phyloP scores from a whole-genome alignment of 257 asterid species.

The Parsonsia alboflavescens region DNA sequence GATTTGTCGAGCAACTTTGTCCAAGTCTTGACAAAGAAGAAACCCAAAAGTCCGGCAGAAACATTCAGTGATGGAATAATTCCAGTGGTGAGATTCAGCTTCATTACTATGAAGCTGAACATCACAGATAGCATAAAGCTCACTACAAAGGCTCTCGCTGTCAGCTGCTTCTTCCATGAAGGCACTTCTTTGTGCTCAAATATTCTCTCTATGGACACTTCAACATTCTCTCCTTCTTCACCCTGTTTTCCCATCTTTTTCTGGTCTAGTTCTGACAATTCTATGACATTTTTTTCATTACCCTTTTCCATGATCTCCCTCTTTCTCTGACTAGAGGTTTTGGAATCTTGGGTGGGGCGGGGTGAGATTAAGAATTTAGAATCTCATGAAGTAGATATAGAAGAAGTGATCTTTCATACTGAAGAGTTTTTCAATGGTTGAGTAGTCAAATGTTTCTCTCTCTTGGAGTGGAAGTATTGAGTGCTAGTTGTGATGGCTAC shows the following conservation, averaged over 20 bases:
- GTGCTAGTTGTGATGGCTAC: no score
- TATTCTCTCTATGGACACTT: constrained; percentile 31
- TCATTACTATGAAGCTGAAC: constrained; percentile 56
- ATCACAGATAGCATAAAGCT: constrained; percentile 45
- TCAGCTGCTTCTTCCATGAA: constrained; percentile 57
- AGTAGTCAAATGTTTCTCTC: not conserved
- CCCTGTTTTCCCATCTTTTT: not conserved
- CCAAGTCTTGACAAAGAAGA: constrained; percentile 60
- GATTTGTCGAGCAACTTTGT: constrained; percentile 38
- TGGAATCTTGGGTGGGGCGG: not conserved
- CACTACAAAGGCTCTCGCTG: constrained; percentile 48
- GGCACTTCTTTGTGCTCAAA: constrained; percentile 45
- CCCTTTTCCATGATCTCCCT: not conserved
- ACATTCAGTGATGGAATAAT: constrained; percentile 64
- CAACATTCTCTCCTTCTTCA: constrained; percentile 17
- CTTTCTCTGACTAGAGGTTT: not conserved
- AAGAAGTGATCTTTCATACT: not conserved
- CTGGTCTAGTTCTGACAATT: not conserved
- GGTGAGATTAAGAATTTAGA: not conserved
- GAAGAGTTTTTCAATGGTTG: not conserved
- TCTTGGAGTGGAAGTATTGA: not conserved
- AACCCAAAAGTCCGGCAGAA: constrained; percentile 67
- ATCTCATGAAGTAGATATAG: not conserved
- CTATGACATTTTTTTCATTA: not conserved
- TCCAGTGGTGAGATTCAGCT: constrained; percentile 61